Evolutionary conservation across 192 early-diverging fungal genomes (phyloP).

Genomic region (Coemansia sp.): DNA sequence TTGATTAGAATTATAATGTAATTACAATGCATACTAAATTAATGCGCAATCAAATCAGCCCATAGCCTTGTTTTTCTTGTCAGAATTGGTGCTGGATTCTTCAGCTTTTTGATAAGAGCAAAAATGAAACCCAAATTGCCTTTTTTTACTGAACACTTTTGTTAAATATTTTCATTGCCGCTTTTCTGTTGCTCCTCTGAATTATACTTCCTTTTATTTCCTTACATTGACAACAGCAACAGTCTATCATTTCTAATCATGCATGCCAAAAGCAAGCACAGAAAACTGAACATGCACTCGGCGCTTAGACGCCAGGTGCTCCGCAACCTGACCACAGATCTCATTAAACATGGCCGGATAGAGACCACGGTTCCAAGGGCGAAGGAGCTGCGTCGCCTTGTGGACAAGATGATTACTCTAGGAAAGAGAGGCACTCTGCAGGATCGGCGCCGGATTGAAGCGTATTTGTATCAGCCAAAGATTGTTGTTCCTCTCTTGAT

Average conservation of each 20-base stretch:
- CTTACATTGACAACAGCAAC: not conserved
- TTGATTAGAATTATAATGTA: too few species aligned
- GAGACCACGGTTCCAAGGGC: slow-evolving; percentile 93
- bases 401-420: slow-evolving; percentile 86
- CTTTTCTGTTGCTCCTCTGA: not conserved
- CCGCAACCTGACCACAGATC: slow-evolving; percentile 78
- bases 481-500: slow-evolving; percentile 79
- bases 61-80: too few species aligned
- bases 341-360: slow-evolving; percentile 87
- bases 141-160: not conserved
- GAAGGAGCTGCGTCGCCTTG: slow-evolving; percentile 80
- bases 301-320: slow-evolving; percentile 74
- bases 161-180: not conserved
- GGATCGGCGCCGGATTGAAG: slow-evolving; percentile 61
- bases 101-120: not conserved
- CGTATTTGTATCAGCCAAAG: slow-evolving; percentile 66
- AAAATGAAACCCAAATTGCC: not conserved
- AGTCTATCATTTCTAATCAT: slow-evolving; percentile 12
- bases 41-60: too few species aligned
- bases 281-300: slow-evolving; percentile 53
- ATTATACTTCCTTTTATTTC: slow-evolving; percentile 7
- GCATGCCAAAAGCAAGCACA: slow-evolving; percentile 41
- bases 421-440: slow-evolving; percentile 72
- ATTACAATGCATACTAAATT: too few species aligned
- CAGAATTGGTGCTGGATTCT: not conserved